Base-by-base conservation (phyloP, 1,284 basidiomycete species). In the Trichosporon sp. region DNA sequence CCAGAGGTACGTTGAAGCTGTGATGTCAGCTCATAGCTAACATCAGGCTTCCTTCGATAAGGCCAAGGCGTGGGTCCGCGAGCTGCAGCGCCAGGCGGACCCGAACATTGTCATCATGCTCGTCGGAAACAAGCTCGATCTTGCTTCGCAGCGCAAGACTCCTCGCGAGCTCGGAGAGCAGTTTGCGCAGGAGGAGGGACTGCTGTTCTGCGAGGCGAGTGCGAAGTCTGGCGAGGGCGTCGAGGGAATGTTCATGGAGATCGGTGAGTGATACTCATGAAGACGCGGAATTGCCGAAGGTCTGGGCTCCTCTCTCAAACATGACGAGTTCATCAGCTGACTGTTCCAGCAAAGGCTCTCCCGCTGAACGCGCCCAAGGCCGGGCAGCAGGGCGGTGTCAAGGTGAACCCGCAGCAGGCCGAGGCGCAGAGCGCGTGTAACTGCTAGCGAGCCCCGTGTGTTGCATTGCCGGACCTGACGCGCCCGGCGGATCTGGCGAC, bases 201-300 rank as follows among this genome's bases (percentile, higher is more conserved):
- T 98, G 68, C 90, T 98, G 88, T 98, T 96, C 90, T 89, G 90
- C 68, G 95, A 98, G 85, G 95, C 95, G 1, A 95, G 92, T 81
- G 95, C 95, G 64, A 98, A 98, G 88, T 87, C 89, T 35, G 93
- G 95, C 51, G 91, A 94, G 71, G 93, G 93, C 72, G 95, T 98
- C 27, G 84, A 89, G 65, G 92, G 93, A 68, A 89, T 96, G 76
- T 98, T 96, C 84, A 90, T 89, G 68, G 89, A 90, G 31, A 95
- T 96, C 72, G 81, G 82, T 81, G 70, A 68, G 82, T 78, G 12
- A 21, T 25, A 15, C n/a, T 29, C n/a, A n/a, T 35, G 9, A 29
- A 25, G n/a, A n/a, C 23, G 27, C n/a, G 56, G 21, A n/a, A 4
- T 9, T 2, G 27, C 5, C 15, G 18, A 15, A 3, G 56, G 15